Percentiles rank a stretch among this genome's conserved stretches.
These are phyloP conservation scores for Chlorella sp. DNA, from an alignment of 139 green algal genomes.

Conservation along the genomic window DNA sequence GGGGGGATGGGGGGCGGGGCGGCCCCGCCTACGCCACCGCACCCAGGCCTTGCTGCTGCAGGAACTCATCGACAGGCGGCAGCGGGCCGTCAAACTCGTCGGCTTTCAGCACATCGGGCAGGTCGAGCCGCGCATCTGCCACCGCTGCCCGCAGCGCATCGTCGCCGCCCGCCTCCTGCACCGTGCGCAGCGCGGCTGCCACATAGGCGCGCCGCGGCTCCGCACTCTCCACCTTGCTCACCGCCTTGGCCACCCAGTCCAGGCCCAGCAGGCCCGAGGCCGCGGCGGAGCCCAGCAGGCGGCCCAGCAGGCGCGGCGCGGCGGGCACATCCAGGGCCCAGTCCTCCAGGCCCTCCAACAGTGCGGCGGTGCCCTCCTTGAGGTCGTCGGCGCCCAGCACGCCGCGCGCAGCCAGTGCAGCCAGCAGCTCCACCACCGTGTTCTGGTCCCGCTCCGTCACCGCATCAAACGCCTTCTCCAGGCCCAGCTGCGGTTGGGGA, in stretches of 20 bases:
- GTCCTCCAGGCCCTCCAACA: slow-evolving; percentile 73
- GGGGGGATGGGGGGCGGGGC: too few relatives aligned
- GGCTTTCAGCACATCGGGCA: slow-evolving; percentile 54
- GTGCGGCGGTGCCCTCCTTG: slow-evolving; percentile 53
- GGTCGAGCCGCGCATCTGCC: slow-evolving; percentile 49
- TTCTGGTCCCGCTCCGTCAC: slow-evolving; percentile 64
- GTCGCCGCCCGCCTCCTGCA: slow-evolving; percentile 47
- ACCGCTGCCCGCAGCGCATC: slow-evolving; percentile 40
- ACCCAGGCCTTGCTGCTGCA: slow-evolving; percentile 64
- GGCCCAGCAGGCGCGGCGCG: slow-evolving; percentile 75
- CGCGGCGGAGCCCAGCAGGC: slow-evolving; percentile 63
- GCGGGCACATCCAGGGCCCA: slow-evolving; percentile 81
- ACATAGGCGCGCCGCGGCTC: slow-evolving; percentile 71
- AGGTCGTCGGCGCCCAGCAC: slow-evolving; percentile 60
- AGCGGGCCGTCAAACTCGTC: slow-evolving; percentile 79
- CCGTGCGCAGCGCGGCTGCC: slow-evolving; percentile 55
- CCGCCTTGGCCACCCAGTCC: slow-evolving; percentile 39
- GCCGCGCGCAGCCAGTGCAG: slow-evolving; percentile 59
- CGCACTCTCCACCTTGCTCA: slow-evolving; percentile 53
- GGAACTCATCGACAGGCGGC: slow-evolving; percentile 53
- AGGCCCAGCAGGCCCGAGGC: slow-evolving; percentile 43
- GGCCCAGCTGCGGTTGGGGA: slow-evolving; percentile 48
- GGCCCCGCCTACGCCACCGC: slow-evolving; percentile 18
- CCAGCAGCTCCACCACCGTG: slow-evolving; percentile 69
- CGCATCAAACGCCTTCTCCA: slow-evolving; percentile 74